Percentiles rank a stretch among this genome's conserved stretches.
Conservation (phyloP, 1,139 yeast species). For the Yamadazyma songkhlaensis region DNA sequence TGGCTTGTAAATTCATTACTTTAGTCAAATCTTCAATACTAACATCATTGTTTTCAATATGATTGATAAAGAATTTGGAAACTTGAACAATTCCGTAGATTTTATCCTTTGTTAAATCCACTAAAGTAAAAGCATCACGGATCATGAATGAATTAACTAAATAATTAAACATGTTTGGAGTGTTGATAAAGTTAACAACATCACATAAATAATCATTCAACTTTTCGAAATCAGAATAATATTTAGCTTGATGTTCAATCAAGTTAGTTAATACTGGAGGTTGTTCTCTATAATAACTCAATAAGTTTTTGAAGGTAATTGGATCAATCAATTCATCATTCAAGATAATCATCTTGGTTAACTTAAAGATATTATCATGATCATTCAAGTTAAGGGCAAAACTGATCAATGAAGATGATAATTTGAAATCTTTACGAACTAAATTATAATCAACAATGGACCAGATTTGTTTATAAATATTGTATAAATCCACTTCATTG, state of each 20-base stretch:
- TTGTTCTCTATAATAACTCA: slow-evolving; percentile 32
- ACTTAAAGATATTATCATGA: slow-evolving; percentile 33
- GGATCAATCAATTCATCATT: slow-evolving; percentile 34
- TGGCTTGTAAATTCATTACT: slow-evolving; percentile 32
- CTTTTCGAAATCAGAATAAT: slow-evolving; percentile 22
- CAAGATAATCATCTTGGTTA: slow-evolving; percentile 36
- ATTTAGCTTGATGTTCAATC: slow-evolving; percentile 32
- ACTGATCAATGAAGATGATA: slow-evolving; percentile 28
- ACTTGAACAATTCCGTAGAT: slow-evolving; percentile 32
- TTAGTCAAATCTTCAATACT: slow-evolving; percentile 16
- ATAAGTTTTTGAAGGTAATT: slow-evolving; percentile 28
- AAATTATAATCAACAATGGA: slow-evolving; percentile 33
- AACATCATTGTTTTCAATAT: slow-evolving; percentile 9
- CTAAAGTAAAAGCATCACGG: slow-evolving; percentile 22
- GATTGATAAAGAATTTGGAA: slow-evolving; percentile 23
- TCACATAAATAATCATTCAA: slow-evolving; percentile 36
- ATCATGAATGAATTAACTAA: slow-evolving; percentile 31
- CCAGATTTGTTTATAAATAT: slow-evolving; percentile 26
- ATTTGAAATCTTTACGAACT: slow-evolving; percentile 34
- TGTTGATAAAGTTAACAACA: slow-evolving; percentile 12
- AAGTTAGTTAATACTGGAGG: slow-evolving; percentile 33
- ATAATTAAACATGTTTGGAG: slow-evolving; percentile 3
- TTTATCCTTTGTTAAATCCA: slow-evolving; percentile 33
- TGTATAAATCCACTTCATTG: background rate
- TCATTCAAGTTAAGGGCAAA: slow-evolving; percentile 35